Evolutionary conservation across 805 yeast species (phyloP), one percentile per base, ranked within the genome.

Genomic region (Candida silvatica): DNA sequence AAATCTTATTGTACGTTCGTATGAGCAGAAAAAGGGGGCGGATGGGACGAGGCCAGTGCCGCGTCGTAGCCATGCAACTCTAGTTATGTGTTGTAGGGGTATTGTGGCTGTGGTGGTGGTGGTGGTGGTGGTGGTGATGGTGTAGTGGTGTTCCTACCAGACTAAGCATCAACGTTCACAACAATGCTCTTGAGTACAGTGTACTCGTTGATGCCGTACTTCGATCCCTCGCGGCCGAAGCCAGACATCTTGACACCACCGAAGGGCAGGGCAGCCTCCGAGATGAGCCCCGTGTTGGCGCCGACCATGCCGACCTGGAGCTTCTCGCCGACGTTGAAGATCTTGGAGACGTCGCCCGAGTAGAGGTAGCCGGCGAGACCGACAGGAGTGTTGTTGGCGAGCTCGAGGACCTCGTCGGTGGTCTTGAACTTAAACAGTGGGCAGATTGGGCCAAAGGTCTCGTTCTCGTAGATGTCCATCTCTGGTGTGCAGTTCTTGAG

Each of bases 371-470:
- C 84, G 3, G 88, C 88, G 31, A 82, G 67, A 5, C 92, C 94
- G 19, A 74, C 81, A 4, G 66, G 68, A 9, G 74, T 69, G 38
- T 62, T 60, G 58, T 81, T 82, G 17, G 88, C 86, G 39, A 61
- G 44, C 32, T 47, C 50, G 9, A 79, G 27, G 3, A 71, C 85
- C 27, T 71, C 75, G 27, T 68, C 76, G 11, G 69, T 48, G 17
- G 53, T 47, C 9, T 18, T 32, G 51, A 80, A 81, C 48, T 66
- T 68, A 47, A 77, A 67, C 28, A 82, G 52, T 1, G 84, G 80
- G 11, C 84, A 81, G 16, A 83, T 67, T 2, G 94, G 92, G 0
- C 92, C 94, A 55, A 82, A 82, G 2, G 84, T 79, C 52, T 83
- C 92, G 41, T 77, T 82, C 25, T 59, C 46, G 45, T 67, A 64